Evolutionary conservation across 2,329 filamentous ascomycete genomes (phyloP).

Genomic region (Fusarium cicatricum): DNA sequence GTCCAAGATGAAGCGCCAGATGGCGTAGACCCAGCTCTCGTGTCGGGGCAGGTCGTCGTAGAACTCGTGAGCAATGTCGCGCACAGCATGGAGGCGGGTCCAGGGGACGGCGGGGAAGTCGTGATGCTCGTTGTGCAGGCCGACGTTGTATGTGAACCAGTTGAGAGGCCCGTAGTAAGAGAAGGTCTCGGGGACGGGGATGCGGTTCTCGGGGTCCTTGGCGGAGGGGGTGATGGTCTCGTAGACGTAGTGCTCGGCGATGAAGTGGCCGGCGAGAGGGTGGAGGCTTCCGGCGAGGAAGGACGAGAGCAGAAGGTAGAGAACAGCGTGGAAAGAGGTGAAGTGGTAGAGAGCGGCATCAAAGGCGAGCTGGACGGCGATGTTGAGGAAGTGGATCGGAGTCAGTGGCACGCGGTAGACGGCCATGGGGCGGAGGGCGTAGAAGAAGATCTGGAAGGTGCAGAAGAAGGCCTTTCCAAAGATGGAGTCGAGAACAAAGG

Average conservation of each 20-base stretch:
- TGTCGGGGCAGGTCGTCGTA: constrained; percentile 89
- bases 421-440: constrained; percentile 94
- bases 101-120: constrained; percentile 98
- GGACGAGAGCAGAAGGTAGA: constrained; percentile 87
- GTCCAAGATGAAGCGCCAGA: constrained; percentile 96
- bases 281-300: constrained; percentile 95
- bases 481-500: constrained; percentile 91
- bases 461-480: constrained; percentile 98
- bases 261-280: constrained; percentile 96
- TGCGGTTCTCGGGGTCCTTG: constrained; percentile 64
- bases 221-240: constrained; percentile 66
- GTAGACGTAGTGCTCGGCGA: constrained; percentile 95
- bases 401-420: constrained; percentile 91
- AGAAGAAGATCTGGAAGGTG: constrained; percentile 99
- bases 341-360: constrained; percentile 73
- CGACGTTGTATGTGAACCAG: constrained; percentile 94
- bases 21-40: constrained; percentile 88
- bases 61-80: constrained; percentile 86
- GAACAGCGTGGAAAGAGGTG: constrained; percentile 70
- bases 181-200: constrained; percentile 89
- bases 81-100: constrained; percentile 82
- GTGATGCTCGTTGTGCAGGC: constrained; percentile 98
- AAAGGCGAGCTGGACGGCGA: constrained; percentile 78
- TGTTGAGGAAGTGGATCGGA: constrained; percentile 82
- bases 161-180: constrained; percentile 97